phyloP scores from a whole-genome alignment of 225 moss, liverwort and hornwort genomes.

The Straminergon stramineum region DNA sequence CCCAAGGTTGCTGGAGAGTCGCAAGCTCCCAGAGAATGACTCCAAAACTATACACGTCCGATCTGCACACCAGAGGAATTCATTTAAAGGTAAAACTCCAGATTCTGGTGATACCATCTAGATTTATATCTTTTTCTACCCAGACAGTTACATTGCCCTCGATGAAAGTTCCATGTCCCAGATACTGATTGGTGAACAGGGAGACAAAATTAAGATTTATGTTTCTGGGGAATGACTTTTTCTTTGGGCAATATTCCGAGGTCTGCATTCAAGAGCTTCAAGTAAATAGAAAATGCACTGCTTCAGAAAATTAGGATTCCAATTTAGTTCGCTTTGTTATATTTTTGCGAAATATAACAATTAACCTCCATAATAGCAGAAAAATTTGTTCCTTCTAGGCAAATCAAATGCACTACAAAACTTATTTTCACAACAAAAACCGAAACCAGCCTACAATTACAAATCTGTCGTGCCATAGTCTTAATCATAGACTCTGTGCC shows the following conservation, averaged over 20 bases:
- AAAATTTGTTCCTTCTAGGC: background rate
- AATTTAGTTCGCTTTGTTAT: background rate
- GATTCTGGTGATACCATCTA: background rate
- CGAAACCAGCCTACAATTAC: background rate
- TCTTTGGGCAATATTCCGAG: background rate
- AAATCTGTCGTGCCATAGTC: background rate
- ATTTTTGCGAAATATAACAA: background rate
- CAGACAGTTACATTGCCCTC: background rate
- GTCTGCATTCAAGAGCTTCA: background rate
- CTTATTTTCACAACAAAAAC: background rate
- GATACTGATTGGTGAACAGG: background rate
- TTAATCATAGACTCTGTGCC: background rate
- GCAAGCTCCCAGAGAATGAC: slow-evolving; percentile 96
- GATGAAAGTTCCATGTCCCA: background rate
- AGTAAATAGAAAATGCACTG: background rate
- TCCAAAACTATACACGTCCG: slow-evolving; percentile 97
- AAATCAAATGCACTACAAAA: background rate
- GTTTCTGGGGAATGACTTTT: background rate
- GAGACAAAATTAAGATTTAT: background rate
- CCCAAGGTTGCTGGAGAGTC: slow-evolving; percentile 95
- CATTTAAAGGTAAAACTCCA: background rate
- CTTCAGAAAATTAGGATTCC: background rate
- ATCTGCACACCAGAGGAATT: slow-evolving; percentile 28
- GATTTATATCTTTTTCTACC: background rate
- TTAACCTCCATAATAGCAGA: background rate